phyloP scores from a whole-genome alignment of 371 early-diverging fungal genomes.

The Rhizopus arrhizus region DNA sequence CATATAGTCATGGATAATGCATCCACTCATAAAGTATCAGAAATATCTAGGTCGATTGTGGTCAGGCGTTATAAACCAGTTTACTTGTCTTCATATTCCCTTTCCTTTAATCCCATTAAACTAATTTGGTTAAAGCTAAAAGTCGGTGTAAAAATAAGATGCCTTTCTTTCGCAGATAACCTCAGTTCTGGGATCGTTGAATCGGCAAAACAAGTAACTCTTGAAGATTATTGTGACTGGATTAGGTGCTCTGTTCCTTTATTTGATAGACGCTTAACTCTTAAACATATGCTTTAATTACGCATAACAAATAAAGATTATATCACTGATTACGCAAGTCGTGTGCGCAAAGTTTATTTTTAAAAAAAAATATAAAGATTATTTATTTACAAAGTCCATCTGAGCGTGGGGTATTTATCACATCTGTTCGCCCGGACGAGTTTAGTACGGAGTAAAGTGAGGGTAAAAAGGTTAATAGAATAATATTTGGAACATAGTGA shows the following conservation, averaged over 20 bases:
- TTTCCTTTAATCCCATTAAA: slow-evolving; percentile 13
- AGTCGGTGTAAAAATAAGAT: slow-evolving; percentile 9
- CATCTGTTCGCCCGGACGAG: no score
- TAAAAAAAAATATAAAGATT: no score
- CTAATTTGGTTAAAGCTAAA: slow-evolving; percentile 13
- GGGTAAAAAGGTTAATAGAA: no score
- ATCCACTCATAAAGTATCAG: slow-evolving; percentile 13
- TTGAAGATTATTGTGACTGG: slow-evolving; percentile 9
- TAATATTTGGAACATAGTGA: no score
- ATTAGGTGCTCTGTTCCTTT: slow-evolving; percentile 15
- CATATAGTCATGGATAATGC: slow-evolving; percentile 17
- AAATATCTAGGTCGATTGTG: slow-evolving; percentile 8
- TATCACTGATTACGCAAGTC: background rate
- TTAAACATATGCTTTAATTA: background rate
- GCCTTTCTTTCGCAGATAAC: slow-evolving; percentile 12
- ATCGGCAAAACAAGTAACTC: slow-evolving; percentile 9
- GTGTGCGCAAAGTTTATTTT: no score
- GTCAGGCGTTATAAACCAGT: slow-evolving; percentile 9
- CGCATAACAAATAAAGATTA: background rate
- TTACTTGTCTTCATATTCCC: slow-evolving; percentile 19
- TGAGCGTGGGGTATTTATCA: no score
- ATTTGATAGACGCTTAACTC: slow-evolving; percentile 7
- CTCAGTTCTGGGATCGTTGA: slow-evolving; percentile 15
- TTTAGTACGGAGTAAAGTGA: no score
- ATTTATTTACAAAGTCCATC: no score